Conservation (phyloP, 2,329 filamentous ascomycete genomes). For the Alternaria sp. region DNA sequence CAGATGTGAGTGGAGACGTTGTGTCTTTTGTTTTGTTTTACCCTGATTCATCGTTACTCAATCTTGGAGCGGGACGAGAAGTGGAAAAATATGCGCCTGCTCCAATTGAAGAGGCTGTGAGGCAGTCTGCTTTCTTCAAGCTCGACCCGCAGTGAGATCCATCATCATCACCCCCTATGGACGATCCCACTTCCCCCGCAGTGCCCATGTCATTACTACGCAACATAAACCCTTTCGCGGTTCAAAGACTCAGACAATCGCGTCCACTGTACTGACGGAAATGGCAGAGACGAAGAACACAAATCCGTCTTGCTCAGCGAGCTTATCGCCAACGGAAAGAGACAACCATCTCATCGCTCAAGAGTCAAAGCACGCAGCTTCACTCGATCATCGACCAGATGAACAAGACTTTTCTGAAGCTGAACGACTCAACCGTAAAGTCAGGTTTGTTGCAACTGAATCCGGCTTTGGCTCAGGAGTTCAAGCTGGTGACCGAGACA, state of each 20-base stretch:
- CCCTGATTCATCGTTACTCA: not conserved
- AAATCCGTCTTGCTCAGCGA: constrained; percentile 85
- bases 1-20: constrained; percentile 69
- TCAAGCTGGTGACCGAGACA: constrained; percentile 65
- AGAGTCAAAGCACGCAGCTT: constrained; percentile 74
- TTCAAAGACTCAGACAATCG: not conserved
- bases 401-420: constrained; percentile 72
- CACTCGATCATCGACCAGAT: constrained; percentile 75
- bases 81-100: not conserved
- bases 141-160: not conserved
- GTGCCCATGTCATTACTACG: not conserved
- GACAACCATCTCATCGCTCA: constrained; percentile 76
- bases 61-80: not conserved
- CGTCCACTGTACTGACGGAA: constrained; percentile 19
- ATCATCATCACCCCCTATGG: not conserved
- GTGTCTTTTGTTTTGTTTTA: constrained; percentile 1
- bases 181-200: not conserved
- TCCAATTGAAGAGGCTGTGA: not conserved
- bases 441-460: constrained; percentile 66
- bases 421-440: constrained; percentile 69
- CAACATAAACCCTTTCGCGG: not conserved
- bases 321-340: constrained; percentile 88
- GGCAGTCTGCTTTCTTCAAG: not conserved
- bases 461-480: constrained; percentile 65
- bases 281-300: constrained; percentile 76